Percentiles rank a stretch among this genome's conserved stretches.
phyloP scores from a whole-genome alignment of 2,329 filamentous ascomycete species.

The Diaporthe caulivora region DNA sequence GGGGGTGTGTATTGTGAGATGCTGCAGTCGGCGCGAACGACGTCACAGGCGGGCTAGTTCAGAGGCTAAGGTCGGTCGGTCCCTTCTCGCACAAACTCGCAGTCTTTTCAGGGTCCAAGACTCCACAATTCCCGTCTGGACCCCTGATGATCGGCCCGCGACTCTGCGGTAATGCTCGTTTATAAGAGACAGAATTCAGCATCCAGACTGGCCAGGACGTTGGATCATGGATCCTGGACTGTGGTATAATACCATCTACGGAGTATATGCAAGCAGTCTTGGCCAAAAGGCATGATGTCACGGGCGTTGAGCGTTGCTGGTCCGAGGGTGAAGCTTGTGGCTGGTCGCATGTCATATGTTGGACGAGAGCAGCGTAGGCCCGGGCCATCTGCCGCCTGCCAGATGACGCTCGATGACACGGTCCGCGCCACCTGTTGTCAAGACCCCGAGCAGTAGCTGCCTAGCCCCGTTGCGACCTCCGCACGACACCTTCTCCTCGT shows the following conservation, averaged over 20 bases:
- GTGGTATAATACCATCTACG: too few species aligned
- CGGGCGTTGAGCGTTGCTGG: not conserved
- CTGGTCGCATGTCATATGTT: not conserved
- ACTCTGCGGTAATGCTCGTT: not conserved
- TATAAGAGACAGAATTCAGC: not conserved
- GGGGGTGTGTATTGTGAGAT: too few species aligned
- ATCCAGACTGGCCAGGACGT: not conserved
- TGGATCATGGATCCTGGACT: too few species aligned
- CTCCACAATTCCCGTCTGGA: not conserved
- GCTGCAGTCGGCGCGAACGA: slow-evolving; percentile 24
- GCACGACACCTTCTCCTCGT: not conserved
- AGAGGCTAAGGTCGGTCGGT: slow-evolving; percentile 14
- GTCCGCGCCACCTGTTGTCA: not conserved
- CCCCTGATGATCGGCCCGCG: slow-evolving; percentile 15
- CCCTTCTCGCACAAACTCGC: slow-evolving; percentile 1
- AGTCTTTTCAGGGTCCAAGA: slow-evolving; percentile 20
- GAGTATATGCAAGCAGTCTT: too few species aligned
- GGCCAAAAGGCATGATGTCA: slow-evolving; percentile 3
- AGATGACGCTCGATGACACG: slow-evolving; percentile 29
- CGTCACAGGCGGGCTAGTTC: slow-evolving; percentile 27
- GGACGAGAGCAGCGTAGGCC: not conserved
- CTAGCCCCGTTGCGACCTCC: slow-evolving; percentile 22
- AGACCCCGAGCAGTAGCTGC: not conserved
- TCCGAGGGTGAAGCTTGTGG: slow-evolving; percentile 1
- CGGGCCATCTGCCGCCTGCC: slow-evolving; percentile 19